A percentile compares a stretch with the other conserved stretches of the same genome.
These are phyloP conservation scores for Populus nigra DNA, from an alignment of 345 rosid species.

Conservation along the genomic window DNA sequence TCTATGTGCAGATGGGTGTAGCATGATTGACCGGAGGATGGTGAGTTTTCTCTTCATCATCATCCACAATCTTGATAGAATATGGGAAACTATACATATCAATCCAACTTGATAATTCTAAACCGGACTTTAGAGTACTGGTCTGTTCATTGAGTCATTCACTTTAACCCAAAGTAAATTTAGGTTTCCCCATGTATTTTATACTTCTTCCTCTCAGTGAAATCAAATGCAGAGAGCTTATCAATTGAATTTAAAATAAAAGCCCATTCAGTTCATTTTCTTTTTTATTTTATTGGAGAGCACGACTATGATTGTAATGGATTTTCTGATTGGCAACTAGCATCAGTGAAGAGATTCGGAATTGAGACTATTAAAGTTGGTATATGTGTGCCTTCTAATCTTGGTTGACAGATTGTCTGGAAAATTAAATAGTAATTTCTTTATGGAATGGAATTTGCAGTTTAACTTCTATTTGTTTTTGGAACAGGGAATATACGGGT, in stretches of 20 bases:
- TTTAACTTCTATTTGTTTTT: conserved; percentile 1
- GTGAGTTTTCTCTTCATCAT: conserved; percentile 26
- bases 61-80: not conserved
- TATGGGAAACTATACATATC: not conserved
- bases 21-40: conserved; percentile 68
- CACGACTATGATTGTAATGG: not conserved
- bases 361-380: not conserved
- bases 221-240: not conserved
- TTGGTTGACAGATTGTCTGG: not conserved
- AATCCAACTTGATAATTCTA: not conserved
- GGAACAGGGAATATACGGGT: conserved; percentile 37
- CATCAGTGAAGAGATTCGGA: not conserved
- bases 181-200: not conserved
- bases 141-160: not conserved
- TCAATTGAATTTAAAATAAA: not conserved
- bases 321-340: not conserved
- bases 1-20: conserved; percentile 61
- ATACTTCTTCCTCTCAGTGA: not conserved
- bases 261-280: not conserved
- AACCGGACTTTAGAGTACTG: not conserved
- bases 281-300: not conserved
- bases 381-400: not conserved
- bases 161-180: not conserved
- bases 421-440: not conserved
- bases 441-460: not conserved